These are phyloP conservation scores for Saccharomyces kudriavzevii DNA, from an alignment of 805 yeast genomes.

Conservation along the genomic window DNA sequence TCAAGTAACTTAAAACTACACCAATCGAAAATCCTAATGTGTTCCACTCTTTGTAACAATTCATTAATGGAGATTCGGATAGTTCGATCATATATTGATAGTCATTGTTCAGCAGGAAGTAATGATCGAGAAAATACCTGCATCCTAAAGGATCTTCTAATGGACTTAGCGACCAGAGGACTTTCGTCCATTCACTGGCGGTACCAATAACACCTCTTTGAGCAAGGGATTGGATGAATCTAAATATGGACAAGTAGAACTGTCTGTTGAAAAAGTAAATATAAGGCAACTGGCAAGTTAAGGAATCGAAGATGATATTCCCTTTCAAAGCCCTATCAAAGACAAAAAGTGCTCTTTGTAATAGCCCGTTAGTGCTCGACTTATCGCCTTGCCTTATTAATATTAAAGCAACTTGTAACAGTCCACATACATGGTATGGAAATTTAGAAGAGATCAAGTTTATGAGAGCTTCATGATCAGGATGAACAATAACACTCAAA, in stretches of 20 bases:
- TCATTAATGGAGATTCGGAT: constrained; percentile 46
- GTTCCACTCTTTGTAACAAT: constrained; percentile 55
- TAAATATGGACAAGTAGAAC: constrained; percentile 63
- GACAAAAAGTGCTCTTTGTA: constrained; percentile 70
- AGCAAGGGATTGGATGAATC: constrained; percentile 61
- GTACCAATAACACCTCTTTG: constrained; percentile 72
- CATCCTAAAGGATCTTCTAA: constrained; percentile 80
- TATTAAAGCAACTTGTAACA: constrained; percentile 72
- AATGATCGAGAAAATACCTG: constrained; percentile 73
- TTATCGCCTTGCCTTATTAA: constrained; percentile 70
- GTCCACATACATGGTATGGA: constrained; percentile 72
- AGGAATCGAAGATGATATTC: constrained; percentile 47
- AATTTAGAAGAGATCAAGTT: constrained; percentile 42
- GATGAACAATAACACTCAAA: constrained; percentile 59
- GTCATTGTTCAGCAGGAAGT: constrained; percentile 59
- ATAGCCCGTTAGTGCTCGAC: constrained; percentile 56
- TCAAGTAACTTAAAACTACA: constrained; percentile 51
- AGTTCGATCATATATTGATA: constrained; percentile 53
- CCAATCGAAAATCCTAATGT: constrained; percentile 70
- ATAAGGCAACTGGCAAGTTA: constrained; percentile 62
- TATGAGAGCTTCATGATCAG: constrained; percentile 70
- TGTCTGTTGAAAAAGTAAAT: constrained; percentile 69
- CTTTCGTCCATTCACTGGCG: constrained; percentile 67
- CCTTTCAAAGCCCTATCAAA: constrained; percentile 67
- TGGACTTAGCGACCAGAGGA: constrained; percentile 61